Base-by-base conservation (phyloP, 352 stramenopile species). In the Globisporangium rhizosaccharum region DNA sequence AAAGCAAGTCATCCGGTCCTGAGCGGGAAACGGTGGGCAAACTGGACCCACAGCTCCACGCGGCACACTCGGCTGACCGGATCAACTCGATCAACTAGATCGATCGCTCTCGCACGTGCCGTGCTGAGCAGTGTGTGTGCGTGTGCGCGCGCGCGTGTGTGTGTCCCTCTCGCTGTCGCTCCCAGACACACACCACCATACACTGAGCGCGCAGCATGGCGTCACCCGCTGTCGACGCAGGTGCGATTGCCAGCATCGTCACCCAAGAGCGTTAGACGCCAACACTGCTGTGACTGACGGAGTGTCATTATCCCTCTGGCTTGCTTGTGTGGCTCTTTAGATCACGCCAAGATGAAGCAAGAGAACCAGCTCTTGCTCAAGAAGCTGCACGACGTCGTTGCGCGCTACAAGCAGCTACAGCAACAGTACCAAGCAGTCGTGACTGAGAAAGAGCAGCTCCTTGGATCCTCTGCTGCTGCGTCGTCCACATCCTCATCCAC, bases 301-400 rank as follows among this genome's bases (percentile, higher is more conserved):
- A 2, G 41, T 48, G 51, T 6, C n/a, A 7, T 33, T 36, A 10
- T 39, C 30, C 9, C 30, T 25, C 1, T 28, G 50, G 20, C 7
- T 59, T 12, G 44, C 10, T 15, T 36, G 42, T 28, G 15, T n/a
- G 23, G 14, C 14, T 33, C 15, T 56, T 51, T 47, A 50, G 66
- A 67, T 14, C 63, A 63, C 42, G 51, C 70, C 15, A 76, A 79
- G 50, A 75, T 75, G 59, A 76, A 81, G 59, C 68, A 78, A 41
- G 75, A 85, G 57, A 85, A 85, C 59, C 71, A 85, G 67, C 44
- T 75, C 56, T 62, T 85, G 68, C 56, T 81, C 41, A 71, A 73
- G 53, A 85, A 85, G 45, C 70, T 85, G 51, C 72, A 82, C 48
- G 75, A 82, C 52, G 72, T 85, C 11, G 75, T 85, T 18, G 63